Base-by-base conservation (phyloP, 192 early-diverging fungal species). In the Coemansia sp. region DNA sequence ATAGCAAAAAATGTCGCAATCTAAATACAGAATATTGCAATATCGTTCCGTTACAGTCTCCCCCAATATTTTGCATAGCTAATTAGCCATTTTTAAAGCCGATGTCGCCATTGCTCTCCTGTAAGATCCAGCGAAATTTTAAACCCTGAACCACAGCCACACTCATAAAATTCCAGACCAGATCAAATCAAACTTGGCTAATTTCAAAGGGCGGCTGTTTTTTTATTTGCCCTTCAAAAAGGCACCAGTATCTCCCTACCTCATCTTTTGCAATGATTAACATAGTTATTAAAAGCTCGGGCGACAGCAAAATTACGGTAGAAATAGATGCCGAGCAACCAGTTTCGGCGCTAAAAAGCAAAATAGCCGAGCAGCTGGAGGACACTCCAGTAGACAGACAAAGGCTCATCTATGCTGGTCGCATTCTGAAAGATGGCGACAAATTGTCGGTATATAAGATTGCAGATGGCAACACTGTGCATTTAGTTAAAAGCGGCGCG, bases 401-500 rank as follows among this genome's bases (percentile, higher is more conserved):
- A 70, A 82, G 94, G 15, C 82, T 98, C 41, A 98, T 98, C 57
- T 98, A 87, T 67, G 86, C 94, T 31, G 96, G 96, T 9, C 80
- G 86, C 36, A 93, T 98, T 41, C 84, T 98, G 44, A 98, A 98
- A 72, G 94, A 98, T 68, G 80, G 65, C 11, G 93, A 96, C 31
- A 84, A 70, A 2, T 69, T 98, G 18, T 59, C 70, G 2, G 64
- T 63, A 7, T 95, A 94, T 79, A 96, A 96, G 72, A 77, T 98
- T 20, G 74, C 75, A 1, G 90, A 94, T 12, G 90, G 90, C 0
- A 83, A 91, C 61, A 95, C 94, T 16, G 81, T 98, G 10, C 96
- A 98, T 54, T 86, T 98, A 87, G 94, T 96, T 11, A 86, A 85
- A 42, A 83, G 88, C 14, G 61, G 73, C 3, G 50, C 72, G 9